A percentile compares a stretch with the other conserved stretches of the same genome.
Conservation (phyloP, 1,139 yeast species). For the Candida sp. region DNA sequence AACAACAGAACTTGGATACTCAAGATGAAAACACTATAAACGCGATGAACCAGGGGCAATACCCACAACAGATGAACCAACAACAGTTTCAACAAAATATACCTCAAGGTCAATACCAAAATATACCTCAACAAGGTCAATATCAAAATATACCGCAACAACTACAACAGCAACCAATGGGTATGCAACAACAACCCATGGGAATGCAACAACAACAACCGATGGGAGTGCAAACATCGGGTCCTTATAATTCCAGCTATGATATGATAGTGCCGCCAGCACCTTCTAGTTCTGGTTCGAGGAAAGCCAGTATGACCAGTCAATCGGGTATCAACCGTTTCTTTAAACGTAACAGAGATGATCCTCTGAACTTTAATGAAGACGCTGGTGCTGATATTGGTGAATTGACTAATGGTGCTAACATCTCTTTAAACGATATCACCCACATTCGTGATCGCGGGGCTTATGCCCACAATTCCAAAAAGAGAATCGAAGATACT, state of each 20-base stretch:
- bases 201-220: background rate
- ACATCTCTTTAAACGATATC: slow-evolving; percentile 61
- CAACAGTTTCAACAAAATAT: slow-evolving; percentile 7
- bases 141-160: slow-evolving; percentile 4
- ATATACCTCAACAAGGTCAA: background rate
- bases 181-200: slow-evolving; percentile 7
- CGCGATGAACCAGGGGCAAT: background rate
- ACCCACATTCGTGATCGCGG: slow-evolving; percentile 63
- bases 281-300: slow-evolving; percentile 13
- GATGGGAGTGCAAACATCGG: background rate
- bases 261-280: slow-evolving; percentile 2
- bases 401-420: slow-evolving; percentile 33
- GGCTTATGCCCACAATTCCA: slow-evolving; percentile 47
- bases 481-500: slow-evolving; percentile 40
- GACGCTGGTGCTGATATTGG: slow-evolving; percentile 50
- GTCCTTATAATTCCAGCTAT: background rate
- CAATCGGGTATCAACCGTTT: slow-evolving; percentile 38
- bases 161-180: slow-evolving; percentile 7
- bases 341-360: slow-evolving; percentile 40
- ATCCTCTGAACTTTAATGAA: slow-evolving; percentile 38
- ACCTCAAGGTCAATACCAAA: slow-evolving; percentile 5
- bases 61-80: slow-evolving; percentile 7
- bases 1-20: background rate
- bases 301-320: slow-evolving; percentile 45
- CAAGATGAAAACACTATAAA: background rate